Conservation (phyloP, 192 early-diverging fungal genomes). For the Mortierella antarctica region DNA sequence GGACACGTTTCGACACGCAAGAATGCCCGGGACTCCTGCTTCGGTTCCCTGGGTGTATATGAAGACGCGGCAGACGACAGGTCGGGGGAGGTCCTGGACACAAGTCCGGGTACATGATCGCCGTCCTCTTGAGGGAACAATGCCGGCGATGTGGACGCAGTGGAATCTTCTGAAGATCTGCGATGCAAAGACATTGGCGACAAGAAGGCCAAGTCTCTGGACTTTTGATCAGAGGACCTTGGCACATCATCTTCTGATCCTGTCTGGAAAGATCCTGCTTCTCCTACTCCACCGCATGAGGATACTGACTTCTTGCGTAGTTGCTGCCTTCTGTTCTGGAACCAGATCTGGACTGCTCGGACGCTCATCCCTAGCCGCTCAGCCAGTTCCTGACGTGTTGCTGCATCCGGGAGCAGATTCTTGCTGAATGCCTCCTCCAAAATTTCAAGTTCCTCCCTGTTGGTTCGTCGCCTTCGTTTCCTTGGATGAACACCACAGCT, state of each 20-base stretch:
- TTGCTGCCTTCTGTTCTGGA: conserved; percentile 84
- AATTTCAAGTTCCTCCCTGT: conserved; percentile 70
- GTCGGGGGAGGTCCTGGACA: conserved; percentile 18
- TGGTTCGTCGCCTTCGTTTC: conserved; percentile 59
- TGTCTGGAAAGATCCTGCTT: not conserved
- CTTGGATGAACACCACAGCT: conserved; percentile 16
- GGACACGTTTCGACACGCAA: conserved; percentile 26
- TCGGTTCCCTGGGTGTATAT: not conserved
- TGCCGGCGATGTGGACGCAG: conserved; percentile 13
- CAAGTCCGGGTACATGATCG: not conserved
- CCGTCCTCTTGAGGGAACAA: not conserved
- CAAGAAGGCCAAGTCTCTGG: not conserved
- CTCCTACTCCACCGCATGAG: not conserved
- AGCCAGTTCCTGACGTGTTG: conserved; percentile 68
- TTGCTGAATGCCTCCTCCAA: conserved; percentile 76
- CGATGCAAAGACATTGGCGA: not conserved
- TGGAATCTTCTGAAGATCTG: conserved; percentile 28
- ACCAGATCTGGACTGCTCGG: conserved; percentile 83
- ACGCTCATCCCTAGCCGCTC: conserved; percentile 75
- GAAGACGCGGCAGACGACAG: conserved; percentile 10
- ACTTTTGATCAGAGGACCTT: conserved; percentile 14
- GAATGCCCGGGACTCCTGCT: not conserved
- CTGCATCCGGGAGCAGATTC: conserved; percentile 79
- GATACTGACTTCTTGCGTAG: conserved; percentile 57
- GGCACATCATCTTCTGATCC: conserved; percentile 34